Conservation (phyloP, 306 rosid genomes). For the Rosa persica region DNA sequence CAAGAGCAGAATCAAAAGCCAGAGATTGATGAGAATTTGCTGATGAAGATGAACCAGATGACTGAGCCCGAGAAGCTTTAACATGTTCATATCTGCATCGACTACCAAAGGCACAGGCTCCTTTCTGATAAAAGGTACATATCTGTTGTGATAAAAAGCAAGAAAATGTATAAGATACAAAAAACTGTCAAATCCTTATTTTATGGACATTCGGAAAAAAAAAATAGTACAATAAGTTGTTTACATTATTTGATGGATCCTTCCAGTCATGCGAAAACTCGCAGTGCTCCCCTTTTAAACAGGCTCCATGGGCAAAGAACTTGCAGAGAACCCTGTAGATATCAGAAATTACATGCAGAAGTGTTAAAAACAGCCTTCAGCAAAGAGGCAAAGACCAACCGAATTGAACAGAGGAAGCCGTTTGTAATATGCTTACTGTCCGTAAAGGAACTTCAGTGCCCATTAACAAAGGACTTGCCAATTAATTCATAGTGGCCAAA, state of each 20-base stretch:
- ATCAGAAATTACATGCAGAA: slow-evolving; percentile 12
- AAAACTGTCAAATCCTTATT: neutral
- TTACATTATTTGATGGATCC: slow-evolving; percentile 79
- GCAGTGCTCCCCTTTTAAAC: slow-evolving; percentile 96
- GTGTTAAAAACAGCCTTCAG: slow-evolving; percentile 7
- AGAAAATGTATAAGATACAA: slow-evolving; percentile 20
- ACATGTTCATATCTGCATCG: slow-evolving; percentile 96
- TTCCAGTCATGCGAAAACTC: slow-evolving; percentile 97
- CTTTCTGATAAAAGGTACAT: slow-evolving; percentile 90
- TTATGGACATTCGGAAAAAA: neutral
- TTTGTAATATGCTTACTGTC: neutral
- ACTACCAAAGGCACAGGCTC: slow-evolving; percentile 87
- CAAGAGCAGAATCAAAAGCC: slow-evolving; percentile 39
- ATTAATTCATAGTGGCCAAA: neutral
- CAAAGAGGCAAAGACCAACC: slow-evolving; percentile 2
- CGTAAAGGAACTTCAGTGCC: neutral
- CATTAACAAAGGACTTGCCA: neutral
- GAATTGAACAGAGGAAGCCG: slow-evolving; percentile 11
- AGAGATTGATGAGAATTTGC: slow-evolving; percentile 34
- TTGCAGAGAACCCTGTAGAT: slow-evolving; percentile 82
- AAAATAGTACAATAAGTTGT: slow-evolving; percentile 4
- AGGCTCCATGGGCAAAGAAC: slow-evolving; percentile 95
- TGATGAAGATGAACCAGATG: slow-evolving; percentile 63
- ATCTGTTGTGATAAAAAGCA: slow-evolving; percentile 46
- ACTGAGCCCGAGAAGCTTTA: slow-evolving; percentile 56